Evolutionary conservation across 345 rosid genomes (phyloP).

Genomic region (Populus deltoides): DNA sequence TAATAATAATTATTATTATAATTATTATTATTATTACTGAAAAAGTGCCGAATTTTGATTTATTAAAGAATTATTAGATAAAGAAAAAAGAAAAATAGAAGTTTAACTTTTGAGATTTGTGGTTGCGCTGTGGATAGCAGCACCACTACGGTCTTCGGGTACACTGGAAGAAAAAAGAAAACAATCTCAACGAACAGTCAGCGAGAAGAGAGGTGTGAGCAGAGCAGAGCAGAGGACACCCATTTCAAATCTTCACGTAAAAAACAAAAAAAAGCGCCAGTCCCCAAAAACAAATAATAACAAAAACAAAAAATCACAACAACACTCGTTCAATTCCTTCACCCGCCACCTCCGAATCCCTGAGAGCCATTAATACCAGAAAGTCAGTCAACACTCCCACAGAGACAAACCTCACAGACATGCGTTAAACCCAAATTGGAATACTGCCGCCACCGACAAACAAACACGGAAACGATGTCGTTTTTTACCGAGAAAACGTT

Average conservation of each 20-base stretch:
- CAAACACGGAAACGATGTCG: constrained; percentile 42
- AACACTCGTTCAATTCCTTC: constrained; percentile 9
- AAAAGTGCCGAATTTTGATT: too few relatives aligned
- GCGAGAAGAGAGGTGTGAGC: background rate
- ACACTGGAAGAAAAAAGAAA: background rate
- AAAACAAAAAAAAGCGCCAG: constrained; percentile 25
- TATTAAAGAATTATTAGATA: too few relatives aligned
- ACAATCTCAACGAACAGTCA: too few relatives aligned
- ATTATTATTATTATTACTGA: too few relatives aligned
- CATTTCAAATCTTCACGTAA: constrained; percentile 14
- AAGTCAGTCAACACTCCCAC: background rate
- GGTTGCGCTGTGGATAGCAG: too few relatives aligned
- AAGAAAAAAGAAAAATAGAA: too few relatives aligned
- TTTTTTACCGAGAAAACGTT: constrained; percentile 37
- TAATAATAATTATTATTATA: too few relatives aligned
- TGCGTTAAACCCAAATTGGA: too few relatives aligned
- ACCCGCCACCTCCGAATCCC: constrained; percentile 24
- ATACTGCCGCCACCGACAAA: background rate
- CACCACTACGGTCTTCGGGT: too few relatives aligned
- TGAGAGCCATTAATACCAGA: constrained; percentile 13
- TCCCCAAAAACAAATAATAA: background rate
- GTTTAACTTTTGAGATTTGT: too few relatives aligned
- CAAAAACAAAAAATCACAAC: background rate
- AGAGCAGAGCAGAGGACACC: background rate
- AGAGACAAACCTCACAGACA: too few relatives aligned